Percentiles rank a stretch among this genome's conserved stretches.
Conservation (phyloP, 2,329 filamentous ascomycete species). For the Ophiobolus disseminans region DNA sequence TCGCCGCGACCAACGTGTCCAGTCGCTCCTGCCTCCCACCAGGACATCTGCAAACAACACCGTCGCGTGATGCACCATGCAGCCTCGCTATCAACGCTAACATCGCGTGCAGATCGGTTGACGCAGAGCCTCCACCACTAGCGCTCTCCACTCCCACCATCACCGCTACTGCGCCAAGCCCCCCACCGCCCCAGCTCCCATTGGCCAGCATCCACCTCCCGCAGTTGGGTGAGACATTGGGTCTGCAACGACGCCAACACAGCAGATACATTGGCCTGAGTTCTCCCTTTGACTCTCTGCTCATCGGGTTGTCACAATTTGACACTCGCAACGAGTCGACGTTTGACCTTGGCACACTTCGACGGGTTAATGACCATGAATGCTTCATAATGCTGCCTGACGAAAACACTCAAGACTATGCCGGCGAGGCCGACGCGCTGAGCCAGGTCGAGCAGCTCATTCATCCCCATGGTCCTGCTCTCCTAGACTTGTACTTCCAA, state of each 20-base stretch:
- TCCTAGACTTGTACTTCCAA: slow-evolving; percentile 83
- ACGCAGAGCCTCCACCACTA: slow-evolving; percentile 50
- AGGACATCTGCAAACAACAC: too few relatives aligned
- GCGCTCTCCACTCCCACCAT: slow-evolving; percentile 50
- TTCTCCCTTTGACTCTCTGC: slow-evolving; percentile 82
- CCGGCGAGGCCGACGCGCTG: slow-evolving; percentile 71
- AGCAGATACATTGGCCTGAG: slow-evolving; percentile 85
- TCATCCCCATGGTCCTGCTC: slow-evolving; percentile 74
- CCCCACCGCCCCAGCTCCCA: slow-evolving; percentile 40
- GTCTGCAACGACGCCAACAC: slow-evolving; percentile 78
- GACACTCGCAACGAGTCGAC: slow-evolving; percentile 83
- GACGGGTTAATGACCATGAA: slow-evolving; percentile 78
- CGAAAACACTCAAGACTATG: slow-evolving; percentile 72
- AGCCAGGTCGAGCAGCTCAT: slow-evolving; percentile 79
- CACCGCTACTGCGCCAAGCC: slow-evolving; percentile 49
- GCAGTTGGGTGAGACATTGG: slow-evolving; percentile 61
- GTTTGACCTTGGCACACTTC: slow-evolving; percentile 66
- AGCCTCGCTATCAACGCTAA: slow-evolving; percentile 29
- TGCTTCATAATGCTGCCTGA: slow-evolving; percentile 84
- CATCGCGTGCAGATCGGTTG: slow-evolving; percentile 44
- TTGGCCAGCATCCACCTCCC: slow-evolving; percentile 42
- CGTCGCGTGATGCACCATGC: slow-evolving; percentile 6
- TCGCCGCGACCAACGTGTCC: neutral
- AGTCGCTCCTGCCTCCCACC: neutral
- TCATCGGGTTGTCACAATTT: slow-evolving; percentile 81